Percentiles rank a stretch among this genome's conserved stretches.
These are phyloP conservation scores for Pharnaceum exiguum DNA, from an alignment of 148 eudicot genomes.

Conservation along the genomic window DNA sequence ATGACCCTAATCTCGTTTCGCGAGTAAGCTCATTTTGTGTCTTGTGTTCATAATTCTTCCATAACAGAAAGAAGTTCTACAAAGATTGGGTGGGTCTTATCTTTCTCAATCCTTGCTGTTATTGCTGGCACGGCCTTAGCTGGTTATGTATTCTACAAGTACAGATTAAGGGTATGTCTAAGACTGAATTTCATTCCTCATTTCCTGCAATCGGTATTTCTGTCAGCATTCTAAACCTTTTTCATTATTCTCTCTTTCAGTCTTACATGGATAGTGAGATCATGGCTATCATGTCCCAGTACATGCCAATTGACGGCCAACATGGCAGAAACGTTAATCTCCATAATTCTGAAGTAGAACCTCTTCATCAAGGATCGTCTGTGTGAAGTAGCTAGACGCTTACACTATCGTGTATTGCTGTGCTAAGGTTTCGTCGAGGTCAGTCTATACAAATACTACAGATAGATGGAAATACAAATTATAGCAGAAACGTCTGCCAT, in stretches of 20 bases:
- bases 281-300: slow-evolving; percentile 95
- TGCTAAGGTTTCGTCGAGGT: too few relatives aligned
- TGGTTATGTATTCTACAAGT: slow-evolving; percentile 86
- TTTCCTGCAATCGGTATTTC: not conserved
- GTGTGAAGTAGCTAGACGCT: too few relatives aligned
- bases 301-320: slow-evolving; percentile 89
- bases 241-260: slow-evolving; percentile 27
- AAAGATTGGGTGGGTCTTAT: slow-evolving; percentile 47
- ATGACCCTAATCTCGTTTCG: not conserved
- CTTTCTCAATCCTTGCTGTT: slow-evolving; percentile 44
- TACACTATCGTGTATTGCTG: too few relatives aligned
- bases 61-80: slow-evolving; percentile 50
- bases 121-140: slow-evolving; percentile 44
- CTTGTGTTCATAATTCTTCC: not conserved
- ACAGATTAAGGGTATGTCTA: slow-evolving; percentile 73
- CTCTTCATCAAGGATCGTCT: slow-evolving; percentile 48
- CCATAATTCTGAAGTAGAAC: slow-evolving; percentile 51
- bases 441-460: too few relatives aligned
- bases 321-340: slow-evolving; percentile 44
- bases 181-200: not conserved
- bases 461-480: too few relatives aligned
- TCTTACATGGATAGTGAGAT: slow-evolving; percentile 98
- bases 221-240: not conserved
- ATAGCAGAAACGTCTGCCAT: too few relatives aligned
- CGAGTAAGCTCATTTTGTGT: not conserved